Evolutionary conservation across 2,329 filamentous ascomycete genomes (phyloP).

Genomic region (Pseudogymnoascus sp.): DNA sequence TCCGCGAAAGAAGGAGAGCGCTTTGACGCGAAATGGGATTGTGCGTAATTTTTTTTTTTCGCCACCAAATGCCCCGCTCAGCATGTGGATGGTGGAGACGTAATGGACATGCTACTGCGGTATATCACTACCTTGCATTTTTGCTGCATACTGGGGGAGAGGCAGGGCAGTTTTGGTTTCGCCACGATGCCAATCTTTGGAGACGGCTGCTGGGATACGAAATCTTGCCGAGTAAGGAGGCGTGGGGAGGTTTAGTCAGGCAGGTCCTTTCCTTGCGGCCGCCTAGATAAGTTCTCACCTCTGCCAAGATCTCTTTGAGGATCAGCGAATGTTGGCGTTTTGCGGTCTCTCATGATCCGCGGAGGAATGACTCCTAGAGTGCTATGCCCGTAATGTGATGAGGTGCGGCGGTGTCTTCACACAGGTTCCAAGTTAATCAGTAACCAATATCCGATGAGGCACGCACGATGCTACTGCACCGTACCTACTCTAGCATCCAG

Average conservation of each 20-base stretch:
- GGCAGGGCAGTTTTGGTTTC: not conserved
- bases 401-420: not conserved
- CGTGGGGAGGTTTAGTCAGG: not conserved
- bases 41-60: not conserved
- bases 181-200: conserved; percentile 3
- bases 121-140: not conserved
- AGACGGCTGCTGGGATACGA: not conserved
- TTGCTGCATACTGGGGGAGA: not conserved
- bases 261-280: not conserved
- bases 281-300: not conserved
- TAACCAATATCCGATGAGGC: not conserved
- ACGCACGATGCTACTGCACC: not conserved
- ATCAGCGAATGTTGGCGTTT: not conserved
- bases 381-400: not conserved
- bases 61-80: not conserved
- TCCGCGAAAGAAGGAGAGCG: not conserved
- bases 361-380: not conserved
- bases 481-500: not conserved
- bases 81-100: not conserved
- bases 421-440: conserved; percentile 1
- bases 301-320: not conserved
- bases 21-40: not conserved
- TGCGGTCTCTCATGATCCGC: not conserved
- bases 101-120: not conserved
- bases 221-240: not conserved